phyloP scores from a whole-genome alignment of 2,329 filamentous ascomycete genomes.

The Paraphaeosphaeria sporulosa region DNA sequence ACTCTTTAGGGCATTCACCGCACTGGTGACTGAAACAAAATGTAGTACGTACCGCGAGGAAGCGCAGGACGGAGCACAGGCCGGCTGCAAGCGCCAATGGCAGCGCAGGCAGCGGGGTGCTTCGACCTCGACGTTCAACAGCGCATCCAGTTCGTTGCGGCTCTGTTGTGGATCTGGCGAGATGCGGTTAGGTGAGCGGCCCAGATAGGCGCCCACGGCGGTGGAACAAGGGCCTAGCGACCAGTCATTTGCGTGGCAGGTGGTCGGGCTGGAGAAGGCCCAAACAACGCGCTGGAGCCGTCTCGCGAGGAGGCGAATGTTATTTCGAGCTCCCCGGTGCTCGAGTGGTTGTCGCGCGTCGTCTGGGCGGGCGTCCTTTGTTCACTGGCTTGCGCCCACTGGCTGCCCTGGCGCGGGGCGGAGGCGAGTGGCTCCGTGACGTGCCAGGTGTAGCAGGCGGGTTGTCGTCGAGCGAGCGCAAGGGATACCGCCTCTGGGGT shows the following conservation, averaged over 20 bases:
- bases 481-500: conserved; percentile 49
- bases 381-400: conserved; percentile 48
- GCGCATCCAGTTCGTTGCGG: conserved; percentile 51
- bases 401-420: conserved; percentile 35
- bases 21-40: conserved; percentile 38
- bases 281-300: conserved; percentile 45
- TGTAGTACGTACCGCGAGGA: conserved; percentile 50
- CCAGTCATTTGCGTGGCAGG: conserved; percentile 49
- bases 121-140: conserved; percentile 50
- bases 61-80: conserved; percentile 48
- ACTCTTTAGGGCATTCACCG: conserved; percentile 32
- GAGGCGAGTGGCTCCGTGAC: conserved; percentile 33
- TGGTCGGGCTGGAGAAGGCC: conserved; percentile 44
- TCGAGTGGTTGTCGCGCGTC: conserved; percentile 42
- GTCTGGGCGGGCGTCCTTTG: conserved; percentile 43
- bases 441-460: conserved; percentile 32
- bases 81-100: conserved; percentile 45
- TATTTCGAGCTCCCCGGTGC: conserved; percentile 38
- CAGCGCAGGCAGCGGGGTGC: conserved; percentile 48
- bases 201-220: conserved; percentile 48
- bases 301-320: conserved; percentile 26
- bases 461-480: conserved; percentile 41
- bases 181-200: conserved; percentile 42
- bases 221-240: conserved; percentile 42
- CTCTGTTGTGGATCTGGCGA: conserved; percentile 51